These are phyloP conservation scores for Isatis tinctoria DNA, from an alignment of 345 rosid species.

Conservation along the genomic window DNA sequence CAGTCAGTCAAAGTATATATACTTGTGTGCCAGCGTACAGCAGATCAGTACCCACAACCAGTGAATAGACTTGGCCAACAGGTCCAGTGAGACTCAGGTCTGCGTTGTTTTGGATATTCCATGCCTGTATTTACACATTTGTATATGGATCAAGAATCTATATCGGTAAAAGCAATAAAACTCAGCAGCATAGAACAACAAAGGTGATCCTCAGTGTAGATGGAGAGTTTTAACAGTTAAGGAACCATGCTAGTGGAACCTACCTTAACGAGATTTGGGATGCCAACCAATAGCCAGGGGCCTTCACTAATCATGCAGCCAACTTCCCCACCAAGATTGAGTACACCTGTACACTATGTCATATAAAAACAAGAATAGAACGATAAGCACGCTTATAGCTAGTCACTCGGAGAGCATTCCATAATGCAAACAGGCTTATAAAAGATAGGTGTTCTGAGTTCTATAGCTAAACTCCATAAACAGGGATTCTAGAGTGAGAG, in stretches of 20 bases:
- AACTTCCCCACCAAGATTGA: conserved; percentile 76
- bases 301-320: conserved; percentile 97
- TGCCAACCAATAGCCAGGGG: conserved; percentile 93
- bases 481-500: no score
- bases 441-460: no score
- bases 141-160: not conserved
- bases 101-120: conserved; percentile 64
- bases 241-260: conserved; percentile 5
- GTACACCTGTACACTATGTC: conserved; percentile 58
- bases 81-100: conserved; percentile 84
- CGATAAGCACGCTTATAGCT: not conserved
- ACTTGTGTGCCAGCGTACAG: conserved; percentile 94
- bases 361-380: not conserved
- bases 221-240: not conserved
- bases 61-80: conserved; percentile 81
- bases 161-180: not conserved
- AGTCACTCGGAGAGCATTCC: not conserved
- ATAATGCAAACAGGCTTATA: not conserved
- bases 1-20: conserved; percentile 20
- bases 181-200: not conserved
- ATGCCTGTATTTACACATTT: conserved; percentile 55
- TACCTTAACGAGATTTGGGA: conserved; percentile 87
- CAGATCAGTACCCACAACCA: conserved; percentile 77
- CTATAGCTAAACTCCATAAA: no score
- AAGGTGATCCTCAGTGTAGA: not conserved